phyloP scores from a whole-genome alignment of 1,284 basidiomycete species.

The Irpex sp. region DNA sequence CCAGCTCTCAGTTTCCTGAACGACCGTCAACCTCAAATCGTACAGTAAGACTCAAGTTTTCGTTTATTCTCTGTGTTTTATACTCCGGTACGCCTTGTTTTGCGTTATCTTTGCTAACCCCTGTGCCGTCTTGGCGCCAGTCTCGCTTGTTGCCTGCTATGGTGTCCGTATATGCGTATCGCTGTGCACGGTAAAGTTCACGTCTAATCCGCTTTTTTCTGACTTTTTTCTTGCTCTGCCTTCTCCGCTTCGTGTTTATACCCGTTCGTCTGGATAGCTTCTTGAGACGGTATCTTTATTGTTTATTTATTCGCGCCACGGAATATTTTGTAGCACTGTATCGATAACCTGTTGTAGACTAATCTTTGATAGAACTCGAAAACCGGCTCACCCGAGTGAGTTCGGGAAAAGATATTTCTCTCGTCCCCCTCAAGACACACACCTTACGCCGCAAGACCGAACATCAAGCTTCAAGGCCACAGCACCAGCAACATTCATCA shows the following conservation, averaged over 20 bases:
- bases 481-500: not conserved
- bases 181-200: not conserved
- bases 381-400: not conserved
- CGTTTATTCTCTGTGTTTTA: not conserved
- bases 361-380: not conserved
- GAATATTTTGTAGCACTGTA: not conserved
- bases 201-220: not conserved
- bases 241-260: not conserved
- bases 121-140: too few relatives aligned
- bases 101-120: not conserved
- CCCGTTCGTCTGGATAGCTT: not conserved
- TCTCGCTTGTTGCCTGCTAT: not conserved
- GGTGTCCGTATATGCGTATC: not conserved
- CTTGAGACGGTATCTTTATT: not conserved
- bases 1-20: not conserved
- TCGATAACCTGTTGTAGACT: not conserved
- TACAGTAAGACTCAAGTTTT: not conserved
- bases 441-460: not conserved
- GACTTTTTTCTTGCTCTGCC: not conserved
- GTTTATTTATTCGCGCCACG: not conserved
- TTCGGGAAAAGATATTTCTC: not conserved
- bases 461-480: not conserved
- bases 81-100: not conserved
- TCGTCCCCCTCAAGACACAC: not conserved
- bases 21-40: not conserved